Base-by-base conservation (phyloP, 768 basidiomycete genomes). In the Cystobasidium tubakii region DNA sequence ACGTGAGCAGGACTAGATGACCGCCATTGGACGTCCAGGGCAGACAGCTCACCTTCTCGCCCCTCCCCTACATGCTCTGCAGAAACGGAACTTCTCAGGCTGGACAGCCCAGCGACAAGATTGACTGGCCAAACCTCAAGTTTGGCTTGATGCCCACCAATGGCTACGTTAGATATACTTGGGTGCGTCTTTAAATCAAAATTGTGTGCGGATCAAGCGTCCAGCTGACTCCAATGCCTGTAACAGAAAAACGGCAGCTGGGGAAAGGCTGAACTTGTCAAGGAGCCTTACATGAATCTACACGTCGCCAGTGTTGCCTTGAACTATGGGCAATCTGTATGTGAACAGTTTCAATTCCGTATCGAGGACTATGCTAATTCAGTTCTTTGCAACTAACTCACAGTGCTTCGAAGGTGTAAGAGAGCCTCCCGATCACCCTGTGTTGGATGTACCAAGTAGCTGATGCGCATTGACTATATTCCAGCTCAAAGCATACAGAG, bases 401-500 rank as follows among this genome's bases (percentile, higher is more conserved):
- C 43, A 75, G 75, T 43, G 39, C 73, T 75, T 75, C 33, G 75
- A 75, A 60, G 75, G 75, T n/a, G 36, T 75, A 42, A 43, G 66
- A 31, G 21, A 4, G 46, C 46, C 21, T 50, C 46, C 46, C 46
- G 46, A 50, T 50, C 46, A 0, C 64, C 64, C 15, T 43, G 23
- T 55, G 50, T 33, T 74, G 72, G 50, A 70, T 46, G 46, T 63
- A 62, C 1, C 42, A 54, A 50, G 63, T 50, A 62, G n/a, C 63
- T 13, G 19, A 62, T 17, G 3, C 33, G 4, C 21, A 4, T 15
- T 50, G 21, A 3, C 46, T 15, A 4, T 3, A 50, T 27, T 21
- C n/a, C 70, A 78, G 34, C 62, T 75, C 42, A 76, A 79, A 69
- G 79, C 79, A 13, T 79, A 79, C 76, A 70, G 79, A 12, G 66